Percentiles rank a stretch among this genome's conserved stretches.
These are phyloP conservation scores for Penicillium simplicissimum DNA, from an alignment of 495 filamentous ascomycete genomes.

Conservation along the genomic window DNA sequence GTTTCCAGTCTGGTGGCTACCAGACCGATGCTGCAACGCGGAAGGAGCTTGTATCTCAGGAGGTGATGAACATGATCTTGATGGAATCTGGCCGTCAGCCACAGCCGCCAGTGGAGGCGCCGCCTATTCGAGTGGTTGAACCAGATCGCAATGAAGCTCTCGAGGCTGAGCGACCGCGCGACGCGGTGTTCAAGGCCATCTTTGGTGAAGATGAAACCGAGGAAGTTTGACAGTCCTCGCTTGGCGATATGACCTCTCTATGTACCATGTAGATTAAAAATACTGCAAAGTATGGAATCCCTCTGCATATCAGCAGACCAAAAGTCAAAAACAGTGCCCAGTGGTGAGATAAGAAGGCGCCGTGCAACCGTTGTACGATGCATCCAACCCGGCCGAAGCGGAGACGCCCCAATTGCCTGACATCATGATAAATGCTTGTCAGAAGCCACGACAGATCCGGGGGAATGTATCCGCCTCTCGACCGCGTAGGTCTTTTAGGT, in stretches of 20 bases:
- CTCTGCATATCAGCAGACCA: no score
- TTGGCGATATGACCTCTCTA: background rate
- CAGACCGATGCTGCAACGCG: constrained; percentile 34
- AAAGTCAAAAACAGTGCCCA: background rate
- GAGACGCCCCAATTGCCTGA: constrained; percentile 3
- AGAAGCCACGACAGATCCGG: background rate
- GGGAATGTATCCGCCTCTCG: constrained; percentile 1
- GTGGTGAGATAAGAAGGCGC: constrained; percentile 21
- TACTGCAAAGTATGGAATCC: background rate
- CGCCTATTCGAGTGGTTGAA: constrained; percentile 52
- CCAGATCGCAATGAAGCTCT: constrained; percentile 83
- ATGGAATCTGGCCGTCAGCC: constrained; percentile 30
- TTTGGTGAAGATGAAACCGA: constrained; percentile 82
- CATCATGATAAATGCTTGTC: constrained; percentile 11
- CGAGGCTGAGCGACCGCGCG: constrained; percentile 76
- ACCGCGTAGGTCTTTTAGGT: background rate
- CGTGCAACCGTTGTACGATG: constrained; percentile 28
- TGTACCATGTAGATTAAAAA: background rate
- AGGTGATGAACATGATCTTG: constrained; percentile 42
- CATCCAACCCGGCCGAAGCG: background rate
- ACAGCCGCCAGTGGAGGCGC: constrained; percentile 17
- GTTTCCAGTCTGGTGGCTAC: constrained; percentile 40
- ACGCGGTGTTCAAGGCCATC: constrained; percentile 90
- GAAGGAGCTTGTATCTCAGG: constrained; percentile 43
- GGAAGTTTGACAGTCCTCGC: background rate